Evolutionary conservation across 768 basidiomycete species (phyloP).

Genomic region (Fomitopsis serialis): DNA sequence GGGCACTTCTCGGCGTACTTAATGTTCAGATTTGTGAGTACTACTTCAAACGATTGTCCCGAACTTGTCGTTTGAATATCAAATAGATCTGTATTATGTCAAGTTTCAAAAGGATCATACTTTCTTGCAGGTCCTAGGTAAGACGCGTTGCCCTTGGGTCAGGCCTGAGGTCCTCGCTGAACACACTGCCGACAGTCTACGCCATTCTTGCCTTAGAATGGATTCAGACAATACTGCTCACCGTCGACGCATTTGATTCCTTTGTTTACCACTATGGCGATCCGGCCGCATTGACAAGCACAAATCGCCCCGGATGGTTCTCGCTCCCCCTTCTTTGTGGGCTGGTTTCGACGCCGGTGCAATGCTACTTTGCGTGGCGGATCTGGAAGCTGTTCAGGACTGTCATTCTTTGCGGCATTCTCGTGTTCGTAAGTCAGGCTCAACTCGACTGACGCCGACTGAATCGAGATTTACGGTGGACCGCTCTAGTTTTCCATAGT

Average conservation of each 20-base stretch:
- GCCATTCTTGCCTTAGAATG: constrained; percentile 2
- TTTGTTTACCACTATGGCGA: constrained; percentile 4
- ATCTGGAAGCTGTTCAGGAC: constrained; percentile 5
- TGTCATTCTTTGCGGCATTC: background rate
- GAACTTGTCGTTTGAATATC: background rate
- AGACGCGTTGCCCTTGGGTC: background rate
- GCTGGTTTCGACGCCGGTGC: constrained; percentile 5
- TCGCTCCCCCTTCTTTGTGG: background rate
- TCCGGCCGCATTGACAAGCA: background rate
- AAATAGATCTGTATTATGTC: constrained; percentile 2
- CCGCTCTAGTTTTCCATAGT: background rate
- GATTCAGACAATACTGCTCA: constrained; percentile 3
- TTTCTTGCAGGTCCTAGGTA: background rate
- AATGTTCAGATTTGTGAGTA: constrained; percentile 3
- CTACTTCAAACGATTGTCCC: background rate
- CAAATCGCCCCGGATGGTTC: constrained; percentile 3
- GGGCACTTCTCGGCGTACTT: background rate
- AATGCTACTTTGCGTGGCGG: constrained; percentile 8
- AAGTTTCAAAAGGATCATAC: background rate
- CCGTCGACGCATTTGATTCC: background rate
- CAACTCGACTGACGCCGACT: too few relatives aligned
- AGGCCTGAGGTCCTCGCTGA: background rate
- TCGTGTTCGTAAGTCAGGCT: background rate
- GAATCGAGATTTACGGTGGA: too few relatives aligned
- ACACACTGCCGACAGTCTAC: constrained; percentile 1